Percentiles rank a stretch among this genome's conserved stretches.
These are phyloP conservation scores for Penicillium silybi DNA, from an alignment of 495 filamentous ascomycete genomes.

Conservation along the genomic window DNA sequence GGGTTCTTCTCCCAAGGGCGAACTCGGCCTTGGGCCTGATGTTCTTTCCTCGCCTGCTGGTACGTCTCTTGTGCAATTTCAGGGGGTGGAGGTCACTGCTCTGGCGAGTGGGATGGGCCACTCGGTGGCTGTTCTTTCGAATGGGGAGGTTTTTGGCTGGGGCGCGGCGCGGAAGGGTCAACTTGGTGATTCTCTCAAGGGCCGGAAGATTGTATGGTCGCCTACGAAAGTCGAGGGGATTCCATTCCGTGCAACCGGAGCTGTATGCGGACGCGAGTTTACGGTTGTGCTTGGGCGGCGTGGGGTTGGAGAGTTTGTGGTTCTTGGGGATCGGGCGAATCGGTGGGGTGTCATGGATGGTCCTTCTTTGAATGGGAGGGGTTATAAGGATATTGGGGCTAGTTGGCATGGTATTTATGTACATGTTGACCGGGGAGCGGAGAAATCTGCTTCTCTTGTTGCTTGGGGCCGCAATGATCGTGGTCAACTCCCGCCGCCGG, in stretches of 20 bases:
- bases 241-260: conserved; percentile 50
- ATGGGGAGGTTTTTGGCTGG: conserved; percentile 84
- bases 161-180: conserved; percentile 82
- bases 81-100: conserved; percentile 44
- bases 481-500: conserved; percentile 66
- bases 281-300: conserved; percentile 62
- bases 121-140: conserved; percentile 64
- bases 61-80: conserved; percentile 54
- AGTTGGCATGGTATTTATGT: conserved; percentile 83
- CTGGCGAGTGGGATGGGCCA: conserved; percentile 75
- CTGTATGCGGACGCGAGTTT: conserved; percentile 77
- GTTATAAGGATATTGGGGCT: conserved; percentile 48
- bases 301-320: conserved; percentile 47
- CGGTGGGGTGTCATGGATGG: conserved; percentile 59
- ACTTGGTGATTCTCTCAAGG: conserved; percentile 50
- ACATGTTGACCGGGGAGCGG: conserved; percentile 19
- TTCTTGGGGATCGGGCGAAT: conserved; percentile 59
- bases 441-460: conserved; percentile 2
- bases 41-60: conserved; percentile 3
- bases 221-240: conserved; percentile 57
- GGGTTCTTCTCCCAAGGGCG: conserved; percentile 66
- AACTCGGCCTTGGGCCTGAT: conserved; percentile 58
- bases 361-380: conserved; percentile 19
- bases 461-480: conserved; percentile 77
- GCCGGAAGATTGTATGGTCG: conserved; percentile 41